Base-by-base conservation (phyloP, 2,329 filamentous ascomycete genomes). In the Fusarium sp. region DNA sequence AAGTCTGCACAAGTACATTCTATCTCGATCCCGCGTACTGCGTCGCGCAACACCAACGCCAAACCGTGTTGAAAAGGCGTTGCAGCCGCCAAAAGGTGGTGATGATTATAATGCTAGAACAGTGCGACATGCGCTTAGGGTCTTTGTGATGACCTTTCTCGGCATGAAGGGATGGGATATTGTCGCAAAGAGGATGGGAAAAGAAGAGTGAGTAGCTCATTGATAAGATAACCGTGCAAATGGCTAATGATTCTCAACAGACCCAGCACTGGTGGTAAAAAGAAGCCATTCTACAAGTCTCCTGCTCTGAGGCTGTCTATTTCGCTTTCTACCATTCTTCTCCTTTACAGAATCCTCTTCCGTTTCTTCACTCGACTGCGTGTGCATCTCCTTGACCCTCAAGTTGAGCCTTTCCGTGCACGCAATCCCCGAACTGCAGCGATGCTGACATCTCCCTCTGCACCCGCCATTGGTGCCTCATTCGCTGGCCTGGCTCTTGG, bases 401-500 rank as follows among this genome's bases (percentile, higher is more conserved):
- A 94, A 64, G 94, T 95, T 3, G 88, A 89, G 62, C 92, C 94
- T 0, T 98, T 98, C 83, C 89, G 95, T 20, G 86, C 88, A 65
- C 92, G 96, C 61, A 98, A 98, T 78, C 95, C 95, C 2, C 89
- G 89, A 24, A 89, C 95, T 18, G 89, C 93, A 1, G 87, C 86
- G 26, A 90, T 93, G 0, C 86, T 99, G 65, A 98, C 95, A 0
- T 97, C 94, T 5, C 88, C 89, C 15, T 93, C 95, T 80, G 93
- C 96, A 2, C 96, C 96, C 2, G 95, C 95, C 5, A 88, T 98
- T n/a, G 96, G 96, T 17, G 95, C 96, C 11, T 95, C 94, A 77
- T 83, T 98, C 54, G 94, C 96, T 2, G 96, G 96, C 7, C 88
- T 97, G 56, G 92, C 94, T 56, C 86, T 98, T 24, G 94, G 93